phyloP scores from a whole-genome alignment of 257 asterid genomes.

The Misopates orontium region DNA sequence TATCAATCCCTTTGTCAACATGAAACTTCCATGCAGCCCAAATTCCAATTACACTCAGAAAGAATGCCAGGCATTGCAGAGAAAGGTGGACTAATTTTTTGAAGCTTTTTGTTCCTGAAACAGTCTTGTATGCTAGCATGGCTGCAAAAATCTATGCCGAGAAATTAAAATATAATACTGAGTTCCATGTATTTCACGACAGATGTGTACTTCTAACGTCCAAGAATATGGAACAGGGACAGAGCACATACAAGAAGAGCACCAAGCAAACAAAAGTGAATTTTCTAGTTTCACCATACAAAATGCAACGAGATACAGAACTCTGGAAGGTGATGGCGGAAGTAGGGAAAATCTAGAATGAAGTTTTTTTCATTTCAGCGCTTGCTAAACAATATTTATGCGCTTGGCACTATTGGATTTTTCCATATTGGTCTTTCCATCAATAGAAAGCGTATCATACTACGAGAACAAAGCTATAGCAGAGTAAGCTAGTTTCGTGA shows the following conservation, averaged over 20 bases:
- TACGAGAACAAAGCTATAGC: neutral
- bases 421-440: neutral
- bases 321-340: neutral
- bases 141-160: slow-evolving; percentile 48
- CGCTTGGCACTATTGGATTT: neutral
- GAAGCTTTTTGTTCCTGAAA: slow-evolving; percentile 66
- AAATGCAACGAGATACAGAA: slow-evolving; percentile 5
- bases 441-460: neutral
- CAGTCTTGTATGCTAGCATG: slow-evolving; percentile 81
- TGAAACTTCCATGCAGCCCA: slow-evolving; percentile 93
- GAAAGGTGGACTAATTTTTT: slow-evolving; percentile 69
- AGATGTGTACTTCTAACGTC: neutral
- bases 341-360: neutral
- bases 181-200: neutral
- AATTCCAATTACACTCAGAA: slow-evolving; percentile 55
- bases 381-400: slow-evolving; percentile 2
- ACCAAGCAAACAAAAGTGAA: neutral
- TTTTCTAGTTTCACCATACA: neutral
- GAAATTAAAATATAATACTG: slow-evolving; percentile 19
- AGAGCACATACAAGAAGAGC: neutral
- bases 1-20: slow-evolving; percentile 67
- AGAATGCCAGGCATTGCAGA: slow-evolving; percentile 62
- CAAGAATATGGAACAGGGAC: neutral
- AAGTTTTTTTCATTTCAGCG: slow-evolving; percentile 5
- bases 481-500: slow-evolving; percentile 1